phyloP scores from a whole-genome alignment of 2,329 filamentous ascomycete species.

The Hymenoscyphus salicellus region DNA sequence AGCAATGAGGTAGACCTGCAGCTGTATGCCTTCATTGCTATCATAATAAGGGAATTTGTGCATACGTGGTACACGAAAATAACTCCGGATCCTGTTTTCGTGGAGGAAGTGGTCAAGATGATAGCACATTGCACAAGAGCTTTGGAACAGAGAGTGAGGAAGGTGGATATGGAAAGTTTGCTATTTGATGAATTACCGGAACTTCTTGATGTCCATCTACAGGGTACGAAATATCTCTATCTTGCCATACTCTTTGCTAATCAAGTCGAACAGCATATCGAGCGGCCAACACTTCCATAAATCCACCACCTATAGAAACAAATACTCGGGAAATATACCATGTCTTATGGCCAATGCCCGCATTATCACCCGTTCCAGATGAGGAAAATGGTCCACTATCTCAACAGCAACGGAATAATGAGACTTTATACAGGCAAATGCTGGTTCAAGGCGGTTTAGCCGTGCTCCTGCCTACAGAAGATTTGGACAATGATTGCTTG shows the following conservation, averaged over 20 bases:
- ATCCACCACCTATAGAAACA: constrained; percentile 57
- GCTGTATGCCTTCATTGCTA: constrained; percentile 86
- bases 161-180: constrained; percentile 78
- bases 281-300: constrained; percentile 57
- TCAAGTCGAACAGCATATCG: constrained; percentile 61
- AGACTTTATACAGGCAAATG: constrained; percentile 80
- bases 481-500: constrained; percentile 83
- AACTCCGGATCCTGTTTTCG: constrained; percentile 83
- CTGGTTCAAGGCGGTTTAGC: constrained; percentile 80
- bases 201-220: constrained; percentile 74
- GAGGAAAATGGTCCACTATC: constrained; percentile 46
- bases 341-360: constrained; percentile 75
- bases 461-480: constrained; percentile 84
- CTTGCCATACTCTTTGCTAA: constrained; percentile 13
- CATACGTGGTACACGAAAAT: constrained; percentile 92
- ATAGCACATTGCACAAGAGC: constrained; percentile 89
- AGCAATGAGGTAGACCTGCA: constrained; percentile 91
- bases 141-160: constrained; percentile 78
- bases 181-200: constrained; percentile 84
- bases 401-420: constrained; percentile 68
- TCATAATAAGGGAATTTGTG: constrained; percentile 86
- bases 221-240: constrained; percentile 52
- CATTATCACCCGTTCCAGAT: constrained; percentile 71
- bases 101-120: constrained; percentile 82
- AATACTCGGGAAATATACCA: constrained; percentile 74